Base-by-base conservation (phyloP, 75 land plant genomes). In the Picea sitchensis region DNA sequence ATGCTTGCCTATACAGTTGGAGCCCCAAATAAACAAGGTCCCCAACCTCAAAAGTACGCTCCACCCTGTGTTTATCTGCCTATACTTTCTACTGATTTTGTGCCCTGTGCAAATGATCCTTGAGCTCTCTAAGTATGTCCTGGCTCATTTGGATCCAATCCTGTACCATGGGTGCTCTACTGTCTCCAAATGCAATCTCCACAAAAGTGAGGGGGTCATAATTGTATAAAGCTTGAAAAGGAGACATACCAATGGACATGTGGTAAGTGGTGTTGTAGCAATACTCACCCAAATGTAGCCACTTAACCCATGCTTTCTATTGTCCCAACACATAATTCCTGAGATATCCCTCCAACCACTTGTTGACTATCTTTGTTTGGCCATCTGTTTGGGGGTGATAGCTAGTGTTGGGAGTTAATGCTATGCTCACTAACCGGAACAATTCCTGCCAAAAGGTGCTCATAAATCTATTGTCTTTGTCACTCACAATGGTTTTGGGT, bases 401-500 rank as follows among this genome's bases (percentile, higher is more conserved):
- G 2, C 15, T 30, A 30, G 21, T 8, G 73, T 5, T 71, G 2
- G 30, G 2, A 1, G n/a, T 71, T 5, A 71, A 8, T 2, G 1
- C 31, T 1, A 4, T 71, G 2, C 73, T 2, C 32, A 21, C 17
- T 1, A 31, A 7, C 2, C 11, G 0, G 4, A 75, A 75, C 2
- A 38, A 36, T 1, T 17, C 23, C 15, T 75, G 56, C 76, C 56
- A 31, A 4, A 75, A 75, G 41, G 5, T 34, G 0, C 76, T 4
- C 36, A 47, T 38, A 47, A 75, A 75, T 51, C n/a, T 34, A 13
- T 36, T 13, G 47, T 75, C 54, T 36, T 1, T 36, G 20, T 38
- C 47, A 75, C 47, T 75, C n/a, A 75, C 76, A 75, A 75, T 75
- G 51, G 17, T 13, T 36, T 75, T 36, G 12, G 56, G 76, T 3